Base-by-base conservation (phyloP, 2,329 filamentous ascomycete species). In the Hypomyces rosellus region DNA sequence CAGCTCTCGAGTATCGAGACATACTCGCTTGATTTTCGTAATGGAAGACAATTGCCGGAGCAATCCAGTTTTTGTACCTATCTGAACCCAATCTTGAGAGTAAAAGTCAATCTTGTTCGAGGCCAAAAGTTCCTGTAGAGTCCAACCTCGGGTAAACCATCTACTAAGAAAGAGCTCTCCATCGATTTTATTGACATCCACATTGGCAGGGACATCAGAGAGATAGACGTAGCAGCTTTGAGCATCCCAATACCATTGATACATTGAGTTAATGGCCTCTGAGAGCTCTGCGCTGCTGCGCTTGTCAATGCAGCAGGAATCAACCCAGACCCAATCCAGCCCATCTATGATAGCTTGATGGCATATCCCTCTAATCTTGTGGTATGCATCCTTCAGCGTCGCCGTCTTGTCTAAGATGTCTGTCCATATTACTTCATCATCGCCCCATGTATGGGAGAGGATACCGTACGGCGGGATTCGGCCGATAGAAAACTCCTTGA, bases 121-220 rank as follows among this genome's bases (percentile, higher is more conserved):
- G 0, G 67, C 85, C 5, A 89, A 73, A 0, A 86, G 82, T 64
- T 88, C 81, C 61, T 85, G 85, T 55, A 85, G 69, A 0, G 82
- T 87, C 60, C 81, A 79, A n/a, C 66, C 65, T 78, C 75, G 56
- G 1, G 57, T 63, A 47, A 69, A 69, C 65, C 67, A 69, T 6
- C 62, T 55, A 49, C 52, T 51, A 47, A 49, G 16, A 44, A 25
- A 15, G 18, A 48, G 8, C 25, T 30, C 9, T 11, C 25, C 25
- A 30, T 30, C 6, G 25, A 11, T 11, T 2, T 30, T 30, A 6
- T 30, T 30, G 25, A 30, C 25, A 30, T 30, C 6, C 25, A 30
- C 25, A 11, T 30, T 11, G 6, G 25, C 25, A 8, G 25, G 6
- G 25, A 50, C 15, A 15, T 50, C 49, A 7, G 43, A 20, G 8